Base-by-base conservation (phyloP, 2,329 filamentous ascomycete genomes). In the Dactylellina parvicollis region DNA sequence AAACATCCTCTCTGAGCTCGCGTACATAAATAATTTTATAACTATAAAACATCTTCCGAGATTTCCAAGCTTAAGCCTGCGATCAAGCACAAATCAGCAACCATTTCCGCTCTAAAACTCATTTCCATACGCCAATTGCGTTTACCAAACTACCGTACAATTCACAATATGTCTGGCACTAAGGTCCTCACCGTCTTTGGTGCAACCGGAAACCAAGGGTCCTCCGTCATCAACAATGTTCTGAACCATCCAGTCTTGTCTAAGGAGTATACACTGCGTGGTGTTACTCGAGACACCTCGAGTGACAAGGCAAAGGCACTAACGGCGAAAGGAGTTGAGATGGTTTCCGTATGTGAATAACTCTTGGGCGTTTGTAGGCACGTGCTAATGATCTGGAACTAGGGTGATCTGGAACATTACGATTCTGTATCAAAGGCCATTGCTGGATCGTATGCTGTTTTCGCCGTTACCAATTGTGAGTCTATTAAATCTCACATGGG, bases 191-290 rank as follows among this genome's bases (percentile, higher is more conserved):
- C 78, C 10, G 82, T 84, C n/a, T 84, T 84, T 54, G 83, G 83
- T 24, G 83, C 82, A 57, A 85, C 84, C 1, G 84, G 83, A 64
- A 81, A 81, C 72, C 84, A 86, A 77, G 84, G 84, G 42, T 82
- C 82, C 34, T 84, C 83, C 28, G 82, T 85, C 28, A 80, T 85
- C 62, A 73, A 78, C 2, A 79, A 80, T 56, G 80, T 85, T 73
- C 82, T 86, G 71, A 80, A 80, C 59, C 82, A 86, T 79, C 77
- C 84, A 1, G 78, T 76, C n/a, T 80, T 84, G 14, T 82, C 80
- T 36, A 79, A 81, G 28, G 78, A 82, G 47, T 85, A 82, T 79
- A 80, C 79, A 24, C 79, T 86, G 47, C 82, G 83, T 1, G 84
- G 80, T 47, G 79, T 86, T 64, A 85, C 84, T 2, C 82, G 84